Base-by-base conservation (phyloP, 2,329 filamentous ascomycete genomes). In the Cytospora schulzeri region DNA sequence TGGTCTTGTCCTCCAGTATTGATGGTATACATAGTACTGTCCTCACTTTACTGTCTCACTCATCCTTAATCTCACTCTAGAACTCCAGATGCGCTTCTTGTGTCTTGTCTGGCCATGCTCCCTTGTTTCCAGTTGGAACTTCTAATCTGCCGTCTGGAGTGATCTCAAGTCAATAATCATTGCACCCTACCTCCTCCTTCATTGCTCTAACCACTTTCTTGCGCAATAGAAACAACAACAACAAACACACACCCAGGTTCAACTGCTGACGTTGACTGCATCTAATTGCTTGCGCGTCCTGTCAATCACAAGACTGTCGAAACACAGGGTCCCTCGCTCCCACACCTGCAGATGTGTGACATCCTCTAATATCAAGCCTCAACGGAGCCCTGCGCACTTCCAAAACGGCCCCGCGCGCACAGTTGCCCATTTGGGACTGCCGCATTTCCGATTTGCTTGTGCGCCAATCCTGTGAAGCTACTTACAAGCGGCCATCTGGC, bases 251-350 rank as follows among this genome's bases (percentile, higher is more conserved):
- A 9, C 41, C 29, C 24, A n/a, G 15, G 17, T 53, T 33, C 28
- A 45, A 6, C 35, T 33, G 22, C 12, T 48, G 35, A 35, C 51
- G 33, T 52, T 41, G 24, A 12, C 28, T 3, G 14, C 50, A n/a
- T 33, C 17, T 22, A 28, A 38, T 31, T 48, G 59, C 59, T 62
- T 62, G 60, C 60, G 60, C 52, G 60, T 35, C 38, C 60, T 22
- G 22, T 41, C 55, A 50, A 62, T 45, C 52, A 62, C 60, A 24
- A 50, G 38, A 24, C 28, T 38, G 17, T 55, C 50, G 60, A 62
- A 56, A 62, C 60, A 62, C 59, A 33, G 38, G 54, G 38, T 52
- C 29, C 59, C 52, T 56, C 29, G 33, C 50, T 35, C 6, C 22
- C n/a, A 22, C 11, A 24, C 45, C n/a, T 24, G 45, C 45, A 48